Evolutionary conservation across 257 asterid species (phyloP), one percentile per base, ranked within the genome.

Genomic region (Nicotiana undulata): DNA sequence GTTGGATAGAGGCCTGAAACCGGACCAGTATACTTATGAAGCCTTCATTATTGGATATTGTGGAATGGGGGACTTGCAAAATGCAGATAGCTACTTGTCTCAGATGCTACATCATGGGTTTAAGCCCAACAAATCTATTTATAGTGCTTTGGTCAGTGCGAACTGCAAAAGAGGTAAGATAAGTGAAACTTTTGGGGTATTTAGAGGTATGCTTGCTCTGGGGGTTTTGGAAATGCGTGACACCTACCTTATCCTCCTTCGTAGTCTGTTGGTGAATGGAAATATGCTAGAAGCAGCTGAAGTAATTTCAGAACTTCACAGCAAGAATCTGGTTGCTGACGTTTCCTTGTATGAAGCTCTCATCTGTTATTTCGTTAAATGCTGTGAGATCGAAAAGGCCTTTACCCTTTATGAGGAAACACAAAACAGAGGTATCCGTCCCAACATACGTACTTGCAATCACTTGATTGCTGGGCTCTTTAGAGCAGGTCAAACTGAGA

Each of bases 1-100:
- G 83, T 3, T 79, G 61, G 65, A 79, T 44, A 83, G 65, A 10
- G 85, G 83, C 61, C 76, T 83, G 58, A 68, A 59, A 63, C 85
- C 85, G 1, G 60, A 79, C 59, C 80, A 79, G 37, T 53, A 31
- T 60, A 79, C 80, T 26, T 83, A 60, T 79, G 83, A 79, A 68
- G 80, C 80, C 46, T 37, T 83, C 29, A 49, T 70, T 44, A 68
- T n/a, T 56, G 81, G 77, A 46, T 79, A 56, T 26, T 68, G 80
- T 61, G 76, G 56, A n/a, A 52, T 6, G 13, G 82, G 80, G 55
- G 58, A 83, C 34, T 17, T 70, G 79, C 64, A 68, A 46, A 40
- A 44, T 4, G 85, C 85, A 61, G 80, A 49, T 40, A 70, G 68
- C 44, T 70, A 80, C 56, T 83, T 83, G 6, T 61, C 18, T 22